These are phyloP conservation scores for Botrytis fabae DNA, from an alignment of 2,329 filamentous ascomycete genomes.

Conservation along the genomic window DNA sequence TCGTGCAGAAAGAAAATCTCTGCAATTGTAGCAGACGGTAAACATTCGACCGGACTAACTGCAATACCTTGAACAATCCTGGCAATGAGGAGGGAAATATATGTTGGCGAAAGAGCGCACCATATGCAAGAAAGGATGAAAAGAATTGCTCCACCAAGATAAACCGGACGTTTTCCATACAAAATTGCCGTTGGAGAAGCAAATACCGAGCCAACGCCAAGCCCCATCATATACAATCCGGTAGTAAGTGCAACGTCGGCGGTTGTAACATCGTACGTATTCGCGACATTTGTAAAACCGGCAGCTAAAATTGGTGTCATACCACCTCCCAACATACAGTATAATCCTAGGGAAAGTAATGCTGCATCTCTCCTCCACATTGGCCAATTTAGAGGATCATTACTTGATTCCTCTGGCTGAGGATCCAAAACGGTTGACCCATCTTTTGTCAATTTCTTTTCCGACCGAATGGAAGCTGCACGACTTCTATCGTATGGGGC, in stretches of 20 bases:
- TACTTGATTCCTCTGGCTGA: slow-evolving; percentile 85
- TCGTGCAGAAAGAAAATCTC: slow-evolving; percentile 98
- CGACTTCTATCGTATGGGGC: slow-evolving; percentile 25
- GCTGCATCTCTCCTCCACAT: slow-evolving; percentile 77
- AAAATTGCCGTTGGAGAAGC: slow-evolving; percentile 89
- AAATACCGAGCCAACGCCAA: slow-evolving; percentile 81
- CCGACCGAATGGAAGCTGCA: slow-evolving; percentile 22
- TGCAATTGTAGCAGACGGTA: slow-evolving; percentile 90
- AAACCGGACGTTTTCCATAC: slow-evolving; percentile 87
- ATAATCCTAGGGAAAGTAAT: slow-evolving; percentile 80
- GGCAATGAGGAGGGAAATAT: slow-evolving; percentile 75
- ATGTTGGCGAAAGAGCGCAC: slow-evolving; percentile 83
- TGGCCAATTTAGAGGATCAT: slow-evolving; percentile 93
- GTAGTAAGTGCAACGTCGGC: slow-evolving; percentile 82
- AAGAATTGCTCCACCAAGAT: slow-evolving; percentile 73
- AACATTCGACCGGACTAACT: slow-evolving; percentile 85
- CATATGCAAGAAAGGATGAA: slow-evolving; percentile 77
- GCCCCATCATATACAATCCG: slow-evolving; percentile 89
- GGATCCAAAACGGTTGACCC: slow-evolving; percentile 85
- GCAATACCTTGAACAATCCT: slow-evolving; percentile 86
- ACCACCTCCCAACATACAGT: slow-evolving; percentile 90
- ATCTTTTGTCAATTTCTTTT: slow-evolving; percentile 76
- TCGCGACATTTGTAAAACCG: slow-evolving; percentile 79
- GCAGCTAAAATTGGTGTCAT: slow-evolving; percentile 90
- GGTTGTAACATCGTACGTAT: slow-evolving; percentile 64